Conservation (phyloP, 305 asterid genomes). For the Stenogyne calaminthoides region DNA sequence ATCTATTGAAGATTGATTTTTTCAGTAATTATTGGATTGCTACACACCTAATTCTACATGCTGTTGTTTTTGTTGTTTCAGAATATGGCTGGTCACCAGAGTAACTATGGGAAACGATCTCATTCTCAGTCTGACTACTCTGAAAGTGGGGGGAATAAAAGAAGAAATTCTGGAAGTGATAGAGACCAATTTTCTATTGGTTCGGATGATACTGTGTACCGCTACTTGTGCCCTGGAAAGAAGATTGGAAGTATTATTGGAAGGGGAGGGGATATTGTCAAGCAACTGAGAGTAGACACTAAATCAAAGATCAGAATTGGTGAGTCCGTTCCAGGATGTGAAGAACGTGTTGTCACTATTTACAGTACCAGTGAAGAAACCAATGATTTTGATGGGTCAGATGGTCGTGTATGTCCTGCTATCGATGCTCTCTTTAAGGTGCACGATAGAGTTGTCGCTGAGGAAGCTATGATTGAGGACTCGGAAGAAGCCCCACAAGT, state of each 20-base stretch:
- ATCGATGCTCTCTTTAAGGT: conserved; percentile 90
- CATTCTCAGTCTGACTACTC: conserved; percentile 70
- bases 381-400: conserved; percentile 67
- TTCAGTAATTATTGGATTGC: background rate
- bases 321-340: conserved; percentile 83
- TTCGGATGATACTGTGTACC: conserved; percentile 75
- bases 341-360: conserved; percentile 81
- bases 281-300: conserved; percentile 86
- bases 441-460: conserved; percentile 81
- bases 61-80: conserved; percentile 25
- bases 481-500: conserved; percentile 62
- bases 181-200: conserved; percentile 66
- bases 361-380: conserved; percentile 79
- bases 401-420: conserved; percentile 70
- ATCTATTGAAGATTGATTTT: too few species aligned
- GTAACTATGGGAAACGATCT: conserved; percentile 75
- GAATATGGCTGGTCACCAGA: conserved; percentile 82
- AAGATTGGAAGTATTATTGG: conserved; percentile 94
- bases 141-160: conserved; percentile 67
- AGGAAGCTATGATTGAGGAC: conserved; percentile 55
- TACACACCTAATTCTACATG: background rate
- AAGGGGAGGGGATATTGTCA: conserved; percentile 98
- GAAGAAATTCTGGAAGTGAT: conserved; percentile 69
- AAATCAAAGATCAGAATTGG: conserved; percentile 91
- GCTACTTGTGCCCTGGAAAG: conserved; percentile 83